phyloP scores from a whole-genome alignment of 176 grass and related monocot species.

The Aegilops sharonensis region DNA sequence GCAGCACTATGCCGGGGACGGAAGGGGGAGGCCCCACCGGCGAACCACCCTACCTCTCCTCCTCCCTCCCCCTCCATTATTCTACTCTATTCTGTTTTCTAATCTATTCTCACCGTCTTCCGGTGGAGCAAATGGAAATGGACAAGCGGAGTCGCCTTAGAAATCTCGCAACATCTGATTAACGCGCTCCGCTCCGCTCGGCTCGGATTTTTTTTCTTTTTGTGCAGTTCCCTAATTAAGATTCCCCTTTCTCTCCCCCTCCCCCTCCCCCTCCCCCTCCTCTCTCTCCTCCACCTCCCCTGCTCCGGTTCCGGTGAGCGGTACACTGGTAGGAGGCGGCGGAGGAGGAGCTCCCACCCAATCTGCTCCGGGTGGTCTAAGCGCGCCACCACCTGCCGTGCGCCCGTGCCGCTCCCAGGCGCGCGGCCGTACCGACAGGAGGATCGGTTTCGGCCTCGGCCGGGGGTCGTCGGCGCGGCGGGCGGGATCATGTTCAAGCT shows the following conservation, averaged over 20 bases:
- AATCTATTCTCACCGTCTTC: background rate
- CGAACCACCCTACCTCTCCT: background rate
- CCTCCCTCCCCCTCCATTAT: background rate
- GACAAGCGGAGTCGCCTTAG: background rate
- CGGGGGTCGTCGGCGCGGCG: background rate
- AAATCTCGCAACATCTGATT: background rate
- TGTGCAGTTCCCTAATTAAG: background rate
- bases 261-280: background rate
- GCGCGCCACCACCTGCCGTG: background rate
- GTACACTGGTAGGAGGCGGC: too few species aligned
- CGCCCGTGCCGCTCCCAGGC: background rate
- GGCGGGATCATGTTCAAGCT: conserved; percentile 68
- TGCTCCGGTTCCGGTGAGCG: too few species aligned
- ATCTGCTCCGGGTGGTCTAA: background rate
- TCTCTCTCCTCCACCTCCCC: background rate
- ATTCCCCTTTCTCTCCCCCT: background rate
- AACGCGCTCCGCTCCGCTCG: too few species aligned
- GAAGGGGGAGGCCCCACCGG: background rate
- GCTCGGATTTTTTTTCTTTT: background rate
- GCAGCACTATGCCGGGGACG: background rate
- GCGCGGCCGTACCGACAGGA: background rate
- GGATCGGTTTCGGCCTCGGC: background rate
- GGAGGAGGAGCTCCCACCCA: background rate
- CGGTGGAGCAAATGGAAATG: background rate
- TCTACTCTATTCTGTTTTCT: too few species aligned